Percentiles rank a stretch among this genome's conserved stretches.
Conservation (phyloP, 495 filamentous ascomycete genomes). For the Tuber umbilicatum region DNA sequence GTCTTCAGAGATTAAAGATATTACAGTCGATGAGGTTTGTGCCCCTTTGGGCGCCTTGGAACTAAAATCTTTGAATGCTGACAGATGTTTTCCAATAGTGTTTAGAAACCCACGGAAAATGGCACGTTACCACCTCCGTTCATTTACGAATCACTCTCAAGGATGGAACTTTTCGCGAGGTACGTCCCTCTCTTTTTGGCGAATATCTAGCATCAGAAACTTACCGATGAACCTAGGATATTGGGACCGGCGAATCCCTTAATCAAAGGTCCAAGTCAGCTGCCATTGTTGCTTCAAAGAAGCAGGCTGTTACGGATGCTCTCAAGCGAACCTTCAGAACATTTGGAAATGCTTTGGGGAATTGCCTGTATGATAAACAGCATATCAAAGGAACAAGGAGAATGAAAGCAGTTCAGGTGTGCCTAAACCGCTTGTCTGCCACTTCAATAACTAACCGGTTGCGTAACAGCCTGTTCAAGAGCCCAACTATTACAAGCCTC, state of each 20-base stretch:
- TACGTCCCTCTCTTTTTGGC: constrained; percentile 16
- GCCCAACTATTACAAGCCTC: constrained; percentile 1
- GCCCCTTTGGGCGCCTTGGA: background rate
- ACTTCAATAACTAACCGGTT: background rate
- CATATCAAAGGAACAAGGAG: constrained; percentile 76
- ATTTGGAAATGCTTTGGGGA: constrained; percentile 93
- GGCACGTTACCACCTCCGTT: constrained; percentile 76
- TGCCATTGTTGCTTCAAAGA: constrained; percentile 96
- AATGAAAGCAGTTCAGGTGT: constrained; percentile 51
- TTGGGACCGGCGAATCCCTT: constrained; percentile 91
- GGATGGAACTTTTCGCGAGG: constrained; percentile 89
- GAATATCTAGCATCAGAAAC: background rate
- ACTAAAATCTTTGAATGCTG: constrained; percentile 17
- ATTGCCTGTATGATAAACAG: constrained; percentile 95
- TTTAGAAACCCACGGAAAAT: constrained; percentile 58
- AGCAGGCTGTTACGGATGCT: constrained; percentile 91
- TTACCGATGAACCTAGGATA: constrained; percentile 53
- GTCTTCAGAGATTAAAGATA: constrained; percentile 81
- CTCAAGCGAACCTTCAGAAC: constrained; percentile 82
- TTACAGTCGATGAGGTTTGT: constrained; percentile 82
- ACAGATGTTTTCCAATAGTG: constrained; percentile 52
- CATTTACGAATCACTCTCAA: constrained; percentile 80
- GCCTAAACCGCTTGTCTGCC: background rate
- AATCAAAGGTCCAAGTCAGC: constrained; percentile 90
- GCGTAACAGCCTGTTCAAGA: background rate